A percentile compares a stretch with the other conserved stretches of the same genome.
phyloP scores from a whole-genome alignment of 2,329 filamentous ascomycete species.

The Calonectria leucothoes region DNA sequence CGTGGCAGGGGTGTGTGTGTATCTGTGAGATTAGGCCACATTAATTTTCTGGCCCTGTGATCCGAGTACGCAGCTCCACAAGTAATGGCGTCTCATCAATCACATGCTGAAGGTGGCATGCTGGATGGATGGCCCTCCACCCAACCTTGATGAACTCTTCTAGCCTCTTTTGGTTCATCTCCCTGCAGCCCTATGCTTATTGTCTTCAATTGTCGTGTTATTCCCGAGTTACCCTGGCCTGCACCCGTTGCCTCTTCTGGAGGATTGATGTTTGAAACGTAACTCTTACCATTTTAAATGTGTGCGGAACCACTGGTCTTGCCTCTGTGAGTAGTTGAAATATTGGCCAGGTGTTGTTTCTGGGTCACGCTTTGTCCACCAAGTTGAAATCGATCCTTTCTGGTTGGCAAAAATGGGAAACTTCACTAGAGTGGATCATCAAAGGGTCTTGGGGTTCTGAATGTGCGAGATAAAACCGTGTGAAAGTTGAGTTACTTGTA shows the following conservation, averaged over 20 bases:
- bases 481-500: too few species aligned
- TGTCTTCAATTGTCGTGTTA: background rate
- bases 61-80: background rate
- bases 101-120: background rate
- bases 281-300: background rate
- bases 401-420: background rate
- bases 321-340: background rate
- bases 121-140: background rate
- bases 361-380: background rate
- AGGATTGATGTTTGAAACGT: background rate
- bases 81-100: background rate
- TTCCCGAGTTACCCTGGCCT: background rate
- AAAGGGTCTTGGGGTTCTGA: too few species aligned
- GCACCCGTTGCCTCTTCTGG: background rate
- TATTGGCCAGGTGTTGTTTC: background rate
- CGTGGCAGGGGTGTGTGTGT: background rate
- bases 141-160: background rate
- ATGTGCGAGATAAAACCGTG: too few species aligned
- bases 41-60: background rate
- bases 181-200: background rate
- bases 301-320: background rate
- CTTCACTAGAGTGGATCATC: background rate
- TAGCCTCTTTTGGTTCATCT: background rate
- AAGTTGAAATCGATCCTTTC: background rate
- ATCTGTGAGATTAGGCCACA: background rate